Conservation (phyloP, 495 filamentous ascomycete species). For the Cenococcum geophilum region DNA sequence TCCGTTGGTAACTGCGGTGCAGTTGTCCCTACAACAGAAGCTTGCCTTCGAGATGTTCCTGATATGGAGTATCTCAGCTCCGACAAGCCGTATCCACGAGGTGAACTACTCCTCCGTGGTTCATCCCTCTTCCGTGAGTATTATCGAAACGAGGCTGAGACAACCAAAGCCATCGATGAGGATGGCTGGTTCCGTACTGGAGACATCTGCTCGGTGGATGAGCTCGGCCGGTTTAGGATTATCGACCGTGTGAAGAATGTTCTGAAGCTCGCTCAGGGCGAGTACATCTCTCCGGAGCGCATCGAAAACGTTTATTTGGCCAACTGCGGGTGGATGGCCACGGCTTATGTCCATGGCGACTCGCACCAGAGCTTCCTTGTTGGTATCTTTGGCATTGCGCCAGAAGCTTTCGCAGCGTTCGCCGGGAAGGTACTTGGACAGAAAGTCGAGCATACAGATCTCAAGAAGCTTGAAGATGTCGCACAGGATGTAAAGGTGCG, state of each 20-base stretch:
- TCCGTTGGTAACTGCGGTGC: conserved; percentile 76
- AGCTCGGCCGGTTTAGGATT: conserved; percentile 79
- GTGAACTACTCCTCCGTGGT: conserved; percentile 81
- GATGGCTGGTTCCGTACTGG: conserved; percentile 98
- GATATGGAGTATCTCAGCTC: conserved; percentile 91
- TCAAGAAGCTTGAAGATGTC: conserved; percentile 58
- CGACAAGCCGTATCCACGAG: conserved; percentile 88
- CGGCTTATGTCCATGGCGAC: conserved; percentile 89
- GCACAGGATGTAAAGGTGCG: conserved; percentile 62
- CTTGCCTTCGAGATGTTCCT: conserved; percentile 78
- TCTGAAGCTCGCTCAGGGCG: conserved; percentile 93
- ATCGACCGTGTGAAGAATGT: conserved; percentile 98
- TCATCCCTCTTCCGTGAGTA: conserved; percentile 75
- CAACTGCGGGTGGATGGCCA: conserved; percentile 65
- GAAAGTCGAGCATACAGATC: conserved; percentile 55
- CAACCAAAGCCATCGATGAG: conserved; percentile 67
- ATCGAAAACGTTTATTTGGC: conserved; percentile 91
- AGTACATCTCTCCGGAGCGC: conserved; percentile 96
- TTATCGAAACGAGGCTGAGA: conserved; percentile 82
- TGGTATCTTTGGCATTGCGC: conserved; percentile 78
- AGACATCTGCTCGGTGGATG: conserved; percentile 80
- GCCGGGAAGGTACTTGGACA: conserved; percentile 68
- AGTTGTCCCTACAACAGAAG: conserved; percentile 59
- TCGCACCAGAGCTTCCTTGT: conserved; percentile 77
- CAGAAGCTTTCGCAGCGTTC: conserved; percentile 71